Conservation (phyloP, 2,329 filamentous ascomycete species). For the Alternaria brassicae region DNA sequence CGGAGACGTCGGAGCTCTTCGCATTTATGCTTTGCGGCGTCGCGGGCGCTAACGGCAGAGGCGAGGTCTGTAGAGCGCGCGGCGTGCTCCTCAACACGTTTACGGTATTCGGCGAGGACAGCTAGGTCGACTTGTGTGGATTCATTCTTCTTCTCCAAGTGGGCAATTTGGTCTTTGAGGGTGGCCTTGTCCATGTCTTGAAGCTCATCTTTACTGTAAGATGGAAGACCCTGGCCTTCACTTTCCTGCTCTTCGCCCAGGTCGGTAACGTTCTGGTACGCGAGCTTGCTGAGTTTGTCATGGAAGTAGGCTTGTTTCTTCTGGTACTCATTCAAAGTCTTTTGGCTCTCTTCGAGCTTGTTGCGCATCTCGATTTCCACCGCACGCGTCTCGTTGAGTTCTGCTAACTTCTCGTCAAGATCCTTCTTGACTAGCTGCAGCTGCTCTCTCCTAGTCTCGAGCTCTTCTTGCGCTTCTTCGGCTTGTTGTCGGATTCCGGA, state of each 20-base stretch:
- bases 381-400: conserved; percentile 87
- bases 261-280: conserved; percentile 74
- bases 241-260: conserved; percentile 65
- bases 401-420: conserved; percentile 82
- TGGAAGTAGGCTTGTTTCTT: conserved; percentile 85
- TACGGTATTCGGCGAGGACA: conserved; percentile 87
- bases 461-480: conserved; percentile 79
- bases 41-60: conserved; percentile 76
- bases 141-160: conserved; percentile 76
- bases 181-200: conserved; percentile 68
- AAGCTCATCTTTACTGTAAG: conserved; percentile 76
- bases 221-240: conserved; percentile 63
- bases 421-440: conserved; percentile 81
- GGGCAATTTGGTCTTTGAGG: conserved; percentile 70
- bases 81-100: conserved; percentile 82
- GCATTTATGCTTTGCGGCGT: conserved; percentile 87
- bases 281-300: conserved; percentile 85
- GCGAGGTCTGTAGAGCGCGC: conserved; percentile 84
- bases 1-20: conserved; percentile 90
- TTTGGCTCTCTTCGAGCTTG: conserved; percentile 95
- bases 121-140: conserved; percentile 85
- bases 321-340: conserved; percentile 84
- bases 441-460: conserved; percentile 81
- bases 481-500: conserved; percentile 75
- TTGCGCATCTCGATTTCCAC: conserved; percentile 98